phyloP scores from a whole-genome alignment of 208 protist species.

The Leishmania turanica region DNA sequence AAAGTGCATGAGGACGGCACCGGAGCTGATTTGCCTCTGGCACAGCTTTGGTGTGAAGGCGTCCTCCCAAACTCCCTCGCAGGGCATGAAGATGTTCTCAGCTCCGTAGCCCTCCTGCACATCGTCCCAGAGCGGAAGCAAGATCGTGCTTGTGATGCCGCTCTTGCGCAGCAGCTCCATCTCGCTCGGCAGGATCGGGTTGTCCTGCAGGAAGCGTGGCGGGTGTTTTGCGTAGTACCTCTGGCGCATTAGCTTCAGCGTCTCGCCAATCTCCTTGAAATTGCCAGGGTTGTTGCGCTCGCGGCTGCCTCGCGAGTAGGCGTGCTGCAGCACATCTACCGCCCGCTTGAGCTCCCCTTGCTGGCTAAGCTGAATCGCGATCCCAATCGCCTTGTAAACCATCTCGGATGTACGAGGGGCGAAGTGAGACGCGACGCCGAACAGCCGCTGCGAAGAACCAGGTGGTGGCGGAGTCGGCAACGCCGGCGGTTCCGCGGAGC shows the following conservation, averaged over 20 bases:
- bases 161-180: conserved; percentile 78
- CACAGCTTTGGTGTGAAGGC: conserved; percentile 47
- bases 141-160: conserved; percentile 66
- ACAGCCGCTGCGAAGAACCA: not conserved
- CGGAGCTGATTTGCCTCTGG: conserved; percentile 23
- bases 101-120: conserved; percentile 76
- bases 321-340: conserved; percentile 82
- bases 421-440: conserved; percentile 34
- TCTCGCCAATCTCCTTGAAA: conserved; percentile 64
- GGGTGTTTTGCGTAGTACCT: conserved; percentile 54
- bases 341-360: conserved; percentile 79
- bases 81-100: conserved; percentile 88
- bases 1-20: conserved; percentile 48
- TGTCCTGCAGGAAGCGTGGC: conserved; percentile 86
- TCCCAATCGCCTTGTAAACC: conserved; percentile 70
- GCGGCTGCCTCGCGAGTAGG: conserved; percentile 54
- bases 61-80: conserved; percentile 61
- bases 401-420: conserved; percentile 52
- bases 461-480: not conserved
- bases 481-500: not conserved
- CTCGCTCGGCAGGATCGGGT: conserved; percentile 71
- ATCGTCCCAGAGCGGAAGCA: conserved; percentile 90
- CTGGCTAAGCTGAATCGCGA: conserved; percentile 47
- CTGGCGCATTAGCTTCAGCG: conserved; percentile 61
- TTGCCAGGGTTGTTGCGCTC: conserved; percentile 72